Evolutionary conservation across 306 rosid genomes (phyloP), one percentile per base, ranked within the genome.

Genomic region (Vicia villosa): DNA sequence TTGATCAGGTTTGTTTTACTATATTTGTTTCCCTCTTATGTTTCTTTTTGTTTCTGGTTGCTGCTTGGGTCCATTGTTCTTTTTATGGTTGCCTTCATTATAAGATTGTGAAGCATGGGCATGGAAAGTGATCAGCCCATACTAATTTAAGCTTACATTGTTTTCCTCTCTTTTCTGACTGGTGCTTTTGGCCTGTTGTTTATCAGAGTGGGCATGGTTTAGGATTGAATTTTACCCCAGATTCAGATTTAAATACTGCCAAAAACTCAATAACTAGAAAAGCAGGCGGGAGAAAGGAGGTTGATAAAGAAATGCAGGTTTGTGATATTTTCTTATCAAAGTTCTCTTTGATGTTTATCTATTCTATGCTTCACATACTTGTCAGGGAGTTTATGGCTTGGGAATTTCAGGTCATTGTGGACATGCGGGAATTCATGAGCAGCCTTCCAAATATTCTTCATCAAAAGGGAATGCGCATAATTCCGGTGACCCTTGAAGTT

Each of bases 361-460:
- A 21, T 65, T 45, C 17, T 69, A 21, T 79, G 70, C 51, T 13
- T 61, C 63, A 28, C 65, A 47, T 37, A 32, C 56, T 62, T 55
- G 69, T 40, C 17, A 54, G 15, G 63, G 68, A 40, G 49, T 77
- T 52, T 38, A 63, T 77, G 40, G 40, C 32, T 42, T 24, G 50
- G 61, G 54, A 68, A 57, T 76, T 64, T 85, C 89, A 94, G 98
- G 84, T 94, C 77, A 88, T 90, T 67, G 98, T 94, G 69, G 98
- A 94, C 85, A 88, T 90, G 98, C 80, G 98, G 63, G 98, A 94
- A 80, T 94, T 94, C 87, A 94, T 94, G 98, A 94, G 98, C 83
- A 94, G 94, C 85, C 98, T 93, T 73, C 98, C 98, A 60, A 90
- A 85, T 81, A 93, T 93, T 82, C 98, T 93, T 74, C 98, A 93